Evolutionary conservation across 176 grass and related monocot genomes (phyloP), one percentile per base, ranked within the genome.

Genomic region (Typha latifolia): DNA sequence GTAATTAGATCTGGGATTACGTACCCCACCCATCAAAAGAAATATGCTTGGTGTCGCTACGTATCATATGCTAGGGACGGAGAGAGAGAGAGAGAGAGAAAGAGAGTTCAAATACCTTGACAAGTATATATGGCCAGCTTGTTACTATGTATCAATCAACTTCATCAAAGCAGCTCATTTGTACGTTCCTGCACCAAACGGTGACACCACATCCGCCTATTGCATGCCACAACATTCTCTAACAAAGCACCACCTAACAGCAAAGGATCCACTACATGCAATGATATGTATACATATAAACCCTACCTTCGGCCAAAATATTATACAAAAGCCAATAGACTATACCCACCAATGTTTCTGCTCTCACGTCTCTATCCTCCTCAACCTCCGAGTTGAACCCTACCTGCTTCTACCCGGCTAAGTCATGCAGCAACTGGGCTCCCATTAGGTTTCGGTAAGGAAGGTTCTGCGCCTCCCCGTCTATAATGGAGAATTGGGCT

Each of bases 351-450:
- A 11, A 59, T 21, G 14, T 56, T 56, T 19, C 51, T 21, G 53
- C n/a, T 59, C 9, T 12, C 53, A n/a, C 20, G 53, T 59, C 53
- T 21, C 53, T 19, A 21, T 59, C 53, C 53, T 22, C 53, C 6
- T 21, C 16, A 16, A 57, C 16, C 53, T 20, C 53, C 53, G 15
- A 7, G 6, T 57, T 20, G 15, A 18, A 57, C 53, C 13, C 53
- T 43, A 43, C 14, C 18, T 59, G 5, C 20, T 59, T n/a, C 53
- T 59, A 88, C 10, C 85, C 85, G 48, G 81, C 85, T 47, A 88
- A 20, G 66, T 88, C 85, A 12, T 74, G 81, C 32, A 88, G 81
- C 15, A 88, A 71, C 65, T 84, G 85, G 43, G 83, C 80, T 43
- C 81, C 81, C 14, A 74, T 70, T 4, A 81, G 15, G 32, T 29